Evolutionary conservation across 1,139 yeast genomes (phyloP).

Genomic region (Magnusiomyces suaveolens): DNA sequence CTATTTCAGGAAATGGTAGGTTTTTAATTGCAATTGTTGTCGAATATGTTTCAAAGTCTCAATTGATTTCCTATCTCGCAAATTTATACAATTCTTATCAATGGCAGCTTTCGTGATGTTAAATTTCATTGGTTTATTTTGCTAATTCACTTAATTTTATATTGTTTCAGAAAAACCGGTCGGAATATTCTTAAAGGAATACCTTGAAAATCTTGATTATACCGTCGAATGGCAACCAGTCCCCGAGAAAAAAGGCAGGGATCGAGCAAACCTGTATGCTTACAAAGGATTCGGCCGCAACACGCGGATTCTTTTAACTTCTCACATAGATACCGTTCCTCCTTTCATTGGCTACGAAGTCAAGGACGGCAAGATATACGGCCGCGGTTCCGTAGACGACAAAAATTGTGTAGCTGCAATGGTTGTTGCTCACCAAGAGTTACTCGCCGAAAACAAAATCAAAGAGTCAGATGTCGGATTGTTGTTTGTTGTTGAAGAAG

Average conservation of each 20-base stretch:
- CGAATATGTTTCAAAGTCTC: background rate
- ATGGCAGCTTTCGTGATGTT: no score
- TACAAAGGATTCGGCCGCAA: constrained; percentile 40
- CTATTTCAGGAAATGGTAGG: constrained; percentile 30
- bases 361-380: constrained; percentile 51
- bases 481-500: constrained; percentile 62
- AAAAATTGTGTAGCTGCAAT: constrained; percentile 50
- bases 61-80: background rate
- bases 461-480: constrained; percentile 48
- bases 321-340: constrained; percentile 81
- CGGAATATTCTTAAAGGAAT: constrained; percentile 31
- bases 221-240: constrained; percentile 43
- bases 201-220: constrained; percentile 38
- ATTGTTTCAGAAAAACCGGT: constrained; percentile 23
- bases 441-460: constrained; percentile 35
- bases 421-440: constrained; percentile 43
- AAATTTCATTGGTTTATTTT: no score
- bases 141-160: no score
- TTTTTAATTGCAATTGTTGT: background rate
- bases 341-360: constrained; percentile 63
- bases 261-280: constrained; percentile 44
- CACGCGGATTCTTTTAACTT: constrained; percentile 51
- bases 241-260: constrained; percentile 31
- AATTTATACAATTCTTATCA: background rate
- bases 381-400: constrained; percentile 60